Evolutionary conservation across 2,329 filamentous ascomycete species (phyloP).

Genomic region (Aspergillus intermedius): DNA sequence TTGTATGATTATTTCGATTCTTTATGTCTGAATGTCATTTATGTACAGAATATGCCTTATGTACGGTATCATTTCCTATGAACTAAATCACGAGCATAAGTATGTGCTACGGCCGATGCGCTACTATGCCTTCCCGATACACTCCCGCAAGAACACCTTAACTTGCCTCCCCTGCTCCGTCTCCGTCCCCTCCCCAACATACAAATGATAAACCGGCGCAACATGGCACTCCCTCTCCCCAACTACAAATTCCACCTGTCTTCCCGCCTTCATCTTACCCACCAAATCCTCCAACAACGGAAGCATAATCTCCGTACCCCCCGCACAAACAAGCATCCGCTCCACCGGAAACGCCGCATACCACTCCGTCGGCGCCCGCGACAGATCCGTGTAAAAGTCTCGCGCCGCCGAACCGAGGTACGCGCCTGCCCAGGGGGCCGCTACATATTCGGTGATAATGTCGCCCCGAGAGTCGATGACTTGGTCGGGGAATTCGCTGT

Average conservation of each 20-base stretch:
- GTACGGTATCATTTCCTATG: neutral
- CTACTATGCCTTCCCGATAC: constrained; percentile 5
- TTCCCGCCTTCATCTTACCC: constrained; percentile 39
- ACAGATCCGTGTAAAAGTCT: constrained; percentile 52
- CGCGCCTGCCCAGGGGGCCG: constrained; percentile 41
- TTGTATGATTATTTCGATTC: neutral
- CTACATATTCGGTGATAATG: constrained; percentile 38
- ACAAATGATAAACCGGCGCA: constrained; percentile 35
- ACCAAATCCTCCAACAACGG: constrained; percentile 50
- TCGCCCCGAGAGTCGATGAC: constrained; percentile 46
- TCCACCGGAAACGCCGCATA: constrained; percentile 46
- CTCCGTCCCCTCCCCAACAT: constrained; percentile 28
- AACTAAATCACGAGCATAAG: too few relatives aligned
- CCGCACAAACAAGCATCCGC: constrained; percentile 49
- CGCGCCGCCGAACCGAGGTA: constrained; percentile 39
- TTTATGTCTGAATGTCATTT: neutral
- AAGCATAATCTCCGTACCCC: constrained; percentile 51
- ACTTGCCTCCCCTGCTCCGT: constrained; percentile 36
- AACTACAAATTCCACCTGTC: constrained; percentile 29
- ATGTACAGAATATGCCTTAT: neutral
- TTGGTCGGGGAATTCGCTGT: constrained; percentile 38
- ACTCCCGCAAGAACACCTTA: constrained; percentile 28
- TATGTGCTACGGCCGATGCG: too few relatives aligned
- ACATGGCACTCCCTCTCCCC: constrained; percentile 36
- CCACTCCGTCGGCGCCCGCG: constrained; percentile 46